Evolutionary conservation across 2,329 filamentous ascomycete species (phyloP).

Genomic region (Microcera coccophila): DNA sequence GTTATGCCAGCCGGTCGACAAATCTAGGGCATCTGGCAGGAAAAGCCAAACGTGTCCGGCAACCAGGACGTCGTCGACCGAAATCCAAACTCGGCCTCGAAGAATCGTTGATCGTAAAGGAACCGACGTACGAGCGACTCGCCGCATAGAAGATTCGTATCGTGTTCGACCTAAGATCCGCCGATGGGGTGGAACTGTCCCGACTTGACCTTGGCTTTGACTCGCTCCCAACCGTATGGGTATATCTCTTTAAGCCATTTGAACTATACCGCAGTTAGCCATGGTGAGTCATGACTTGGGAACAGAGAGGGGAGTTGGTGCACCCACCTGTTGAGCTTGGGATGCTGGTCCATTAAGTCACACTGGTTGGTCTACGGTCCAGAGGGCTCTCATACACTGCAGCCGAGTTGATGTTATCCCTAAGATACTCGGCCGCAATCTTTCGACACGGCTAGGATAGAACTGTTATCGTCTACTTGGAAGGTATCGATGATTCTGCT

Average conservation of each 20-base stretch:
- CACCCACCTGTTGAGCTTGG: slow-evolving; percentile 89
- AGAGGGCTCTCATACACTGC: slow-evolving; percentile 82
- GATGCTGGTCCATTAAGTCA: slow-evolving; percentile 89
- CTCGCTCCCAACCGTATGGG: slow-evolving; percentile 81
- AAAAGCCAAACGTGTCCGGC: slow-evolving; percentile 97
- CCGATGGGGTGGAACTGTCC: slow-evolving; percentile 93
- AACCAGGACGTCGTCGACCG: slow-evolving; percentile 94
- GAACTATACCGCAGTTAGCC: slow-evolving; percentile 72
- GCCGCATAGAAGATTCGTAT: slow-evolving; percentile 94
- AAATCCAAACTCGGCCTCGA: slow-evolving; percentile 86
- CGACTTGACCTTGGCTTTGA: slow-evolving; percentile 85
- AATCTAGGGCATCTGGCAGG: slow-evolving; percentile 86
- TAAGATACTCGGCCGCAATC: slow-evolving; percentile 79
- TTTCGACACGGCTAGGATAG: slow-evolving; percentile 75
- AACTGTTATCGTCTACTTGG: slow-evolving; percentile 72
- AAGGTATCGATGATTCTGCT: slow-evolving; percentile 90
- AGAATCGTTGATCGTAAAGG: slow-evolving; percentile 90
- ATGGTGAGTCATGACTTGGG: slow-evolving; percentile 84
- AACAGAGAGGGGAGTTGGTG: slow-evolving; percentile 84
- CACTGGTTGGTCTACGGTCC: slow-evolving; percentile 96
- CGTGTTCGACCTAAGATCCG: slow-evolving; percentile 97
- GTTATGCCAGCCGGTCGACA: slow-evolving; percentile 94
- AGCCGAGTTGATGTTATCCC: slow-evolving; percentile 73
- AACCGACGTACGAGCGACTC: slow-evolving; percentile 94
- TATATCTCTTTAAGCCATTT: slow-evolving; percentile 94